These are phyloP conservation scores for Leptographium flavum DNA, from an alignment of 2,329 filamentous ascomycete species.

Conservation along the genomic window DNA sequence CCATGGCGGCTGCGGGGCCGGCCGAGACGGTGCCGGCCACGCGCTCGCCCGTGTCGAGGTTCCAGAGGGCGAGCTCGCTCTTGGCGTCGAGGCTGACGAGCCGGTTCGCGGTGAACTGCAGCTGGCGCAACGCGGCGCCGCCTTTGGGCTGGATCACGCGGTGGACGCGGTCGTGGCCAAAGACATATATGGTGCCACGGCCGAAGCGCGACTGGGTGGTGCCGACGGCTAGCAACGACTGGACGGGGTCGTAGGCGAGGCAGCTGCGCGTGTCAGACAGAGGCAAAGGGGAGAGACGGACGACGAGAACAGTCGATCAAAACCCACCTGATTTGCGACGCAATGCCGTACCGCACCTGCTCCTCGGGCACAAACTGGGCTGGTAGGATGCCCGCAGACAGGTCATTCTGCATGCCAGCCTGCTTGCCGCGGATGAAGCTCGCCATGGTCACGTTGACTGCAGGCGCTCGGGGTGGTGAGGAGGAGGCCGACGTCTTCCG, in stretches of 20 bases:
- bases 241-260: conserved; percentile 82
- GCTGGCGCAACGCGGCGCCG: conserved; percentile 56
- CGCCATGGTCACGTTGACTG: conserved; percentile 46
- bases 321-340: conserved; percentile 52
- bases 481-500: not conserved
- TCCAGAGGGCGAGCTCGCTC: conserved; percentile 76
- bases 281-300: not conserved
- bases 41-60: conserved; percentile 55
- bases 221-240: conserved; percentile 83
- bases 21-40: conserved; percentile 61
- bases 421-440: conserved; percentile 86
- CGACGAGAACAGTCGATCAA: not conserved
- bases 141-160: conserved; percentile 58
- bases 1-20: conserved; percentile 57
- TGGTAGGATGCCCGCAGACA: conserved; percentile 66
- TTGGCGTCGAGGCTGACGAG: conserved; percentile 73
- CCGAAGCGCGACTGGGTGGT: conserved; percentile 81
- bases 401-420: conserved; percentile 79
- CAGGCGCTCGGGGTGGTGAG: not conserved
- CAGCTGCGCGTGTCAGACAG: conserved; percentile 35
- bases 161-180: conserved; percentile 69
- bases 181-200: conserved; percentile 74
- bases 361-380: conserved; percentile 75
- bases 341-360: conserved; percentile 69
- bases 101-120: conserved; percentile 79